Evolutionary conservation across 225 moss, liverwort and hornwort genomes (phyloP).

Genomic region (Anthoceros angustus): DNA sequence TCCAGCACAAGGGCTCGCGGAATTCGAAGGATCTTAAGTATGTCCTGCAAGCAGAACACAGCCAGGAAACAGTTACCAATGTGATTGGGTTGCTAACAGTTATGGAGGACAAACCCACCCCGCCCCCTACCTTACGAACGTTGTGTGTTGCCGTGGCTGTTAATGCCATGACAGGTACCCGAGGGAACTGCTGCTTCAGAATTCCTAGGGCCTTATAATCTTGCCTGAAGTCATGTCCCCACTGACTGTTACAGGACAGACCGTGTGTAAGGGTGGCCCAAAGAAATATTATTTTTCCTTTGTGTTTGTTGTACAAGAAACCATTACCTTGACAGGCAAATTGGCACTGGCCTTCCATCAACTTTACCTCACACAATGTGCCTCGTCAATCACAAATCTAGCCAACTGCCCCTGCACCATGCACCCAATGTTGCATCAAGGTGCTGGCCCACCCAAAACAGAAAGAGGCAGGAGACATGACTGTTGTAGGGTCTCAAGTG

Average conservation of each 20-base stretch:
- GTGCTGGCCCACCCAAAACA: not conserved
- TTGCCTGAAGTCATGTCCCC: conserved; percentile 39
- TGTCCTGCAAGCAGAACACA: conserved; percentile 18
- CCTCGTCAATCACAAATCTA: conserved; percentile 34
- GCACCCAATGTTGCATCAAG: not conserved
- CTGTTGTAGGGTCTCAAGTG: too few species aligned
- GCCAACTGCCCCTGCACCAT: conserved; percentile 22
- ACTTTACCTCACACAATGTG: conserved; percentile 44
- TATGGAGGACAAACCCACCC: not conserved
- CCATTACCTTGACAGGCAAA: not conserved
- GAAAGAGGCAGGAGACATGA: not conserved
- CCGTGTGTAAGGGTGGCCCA: not conserved
- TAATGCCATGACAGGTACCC: conserved; percentile 31
- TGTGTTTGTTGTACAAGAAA: not conserved
- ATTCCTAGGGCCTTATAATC: conserved; percentile 27
- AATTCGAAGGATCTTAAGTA: conserved; percentile 21
- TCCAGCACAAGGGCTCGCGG: conserved; percentile 27
- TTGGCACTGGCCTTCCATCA: conserved; percentile 4
- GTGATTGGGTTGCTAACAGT: not conserved
- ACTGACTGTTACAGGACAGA: conserved; percentile 18
- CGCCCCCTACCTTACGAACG: conserved; percentile 18
- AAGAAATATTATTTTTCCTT: not conserved
- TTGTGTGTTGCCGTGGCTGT: conserved; percentile 34
- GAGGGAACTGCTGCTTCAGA: conserved; percentile 19
- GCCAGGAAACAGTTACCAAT: not conserved